Conservation (phyloP, 257 asterid genomes). For the Misopates orontium region DNA sequence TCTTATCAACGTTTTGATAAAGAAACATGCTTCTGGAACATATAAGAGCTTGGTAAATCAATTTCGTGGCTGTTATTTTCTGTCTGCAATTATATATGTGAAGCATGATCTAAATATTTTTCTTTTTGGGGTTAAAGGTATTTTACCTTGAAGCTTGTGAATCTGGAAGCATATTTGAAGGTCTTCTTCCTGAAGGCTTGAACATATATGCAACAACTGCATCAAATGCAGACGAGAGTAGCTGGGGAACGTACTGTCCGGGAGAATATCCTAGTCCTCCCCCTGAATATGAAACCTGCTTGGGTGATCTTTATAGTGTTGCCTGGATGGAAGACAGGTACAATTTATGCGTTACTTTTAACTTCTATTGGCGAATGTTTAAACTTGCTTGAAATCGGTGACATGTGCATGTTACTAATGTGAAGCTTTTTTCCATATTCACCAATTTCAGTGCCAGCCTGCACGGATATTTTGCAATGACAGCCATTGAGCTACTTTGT, state of each 20-base stretch:
- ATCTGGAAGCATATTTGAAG: slow-evolving; percentile 95
- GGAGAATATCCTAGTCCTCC: slow-evolving; percentile 89
- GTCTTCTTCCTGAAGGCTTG: slow-evolving; percentile 81
- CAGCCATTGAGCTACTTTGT: no score
- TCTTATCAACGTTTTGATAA: slow-evolving; percentile 53
- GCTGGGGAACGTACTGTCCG: slow-evolving; percentile 99
- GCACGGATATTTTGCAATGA: background rate
- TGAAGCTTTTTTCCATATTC: background rate
- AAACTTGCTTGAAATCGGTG: slow-evolving; percentile 2
- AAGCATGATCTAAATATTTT: slow-evolving; percentile 18
- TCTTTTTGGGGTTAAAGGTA: slow-evolving; percentile 45
- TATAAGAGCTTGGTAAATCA: slow-evolving; percentile 79
- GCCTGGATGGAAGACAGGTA: slow-evolving; percentile 99
- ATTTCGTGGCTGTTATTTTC: background rate
- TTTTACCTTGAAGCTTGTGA: slow-evolving; percentile 97
- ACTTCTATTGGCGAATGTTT: slow-evolving; percentile 8
- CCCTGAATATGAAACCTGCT: slow-evolving; percentile 81
- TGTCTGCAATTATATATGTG: background rate
- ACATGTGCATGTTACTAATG: background rate
- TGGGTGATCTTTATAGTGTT: slow-evolving; percentile 92
- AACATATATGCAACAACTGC: slow-evolving; percentile 96
- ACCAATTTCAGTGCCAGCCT: background rate
- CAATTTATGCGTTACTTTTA: slow-evolving; percentile 4
- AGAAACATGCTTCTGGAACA: slow-evolving; percentile 82
- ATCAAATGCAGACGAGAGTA: slow-evolving; percentile 90